Base-by-base conservation (phyloP, 768 basidiomycete genomes). In the Boletus rufocinnamomeus region DNA sequence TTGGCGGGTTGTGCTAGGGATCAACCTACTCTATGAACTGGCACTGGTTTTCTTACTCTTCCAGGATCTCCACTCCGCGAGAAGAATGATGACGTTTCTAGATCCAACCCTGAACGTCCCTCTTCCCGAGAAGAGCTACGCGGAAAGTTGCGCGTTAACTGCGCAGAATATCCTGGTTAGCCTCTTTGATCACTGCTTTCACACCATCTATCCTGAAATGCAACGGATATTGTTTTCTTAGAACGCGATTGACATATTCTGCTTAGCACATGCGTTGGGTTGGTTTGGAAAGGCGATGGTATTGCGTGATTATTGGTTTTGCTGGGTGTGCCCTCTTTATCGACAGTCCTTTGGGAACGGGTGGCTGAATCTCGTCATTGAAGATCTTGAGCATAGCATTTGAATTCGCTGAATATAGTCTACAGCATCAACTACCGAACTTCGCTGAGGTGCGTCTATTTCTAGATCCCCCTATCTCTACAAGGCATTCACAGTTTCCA, bases 231-330 rank as follows among this genome's bases (percentile, higher is more conserved):
- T 27, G 32, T 50, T 44, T 51, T 43, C 3, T 2, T 62, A 93
- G 89, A 82, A 88, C 66, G 89, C 92, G 5, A 71, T 95, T 32
- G 92, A 95, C 68, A 87, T 93, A 54, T 95, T 95, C 70, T 93
- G 91, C 66, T 63, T 94, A 19, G 92, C 92, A 30, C 92, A 95
- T 70, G 76, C 91, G 40, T 70, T 94, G 49, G 92, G 92, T 6
- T 95, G 92, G 92, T 94, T 92, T 70, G 91, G 92, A 44, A 95
- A 95, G 72, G 92, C 93, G 4, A 82, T 94, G 80, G 88, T 95
- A 64, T 73, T 95, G 67, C 84, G 93, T 25, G 93, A 95, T 67
- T 94, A 95, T 67, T 94, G 92, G 92, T 94, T 93, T 68, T 94
- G 93, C 67, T 94, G 93, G 91, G 91, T 92, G 66, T 58, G 77